phyloP scores from a whole-genome alignment of 2,329 filamentous ascomycete species.

The Zopfia rhizophila region DNA sequence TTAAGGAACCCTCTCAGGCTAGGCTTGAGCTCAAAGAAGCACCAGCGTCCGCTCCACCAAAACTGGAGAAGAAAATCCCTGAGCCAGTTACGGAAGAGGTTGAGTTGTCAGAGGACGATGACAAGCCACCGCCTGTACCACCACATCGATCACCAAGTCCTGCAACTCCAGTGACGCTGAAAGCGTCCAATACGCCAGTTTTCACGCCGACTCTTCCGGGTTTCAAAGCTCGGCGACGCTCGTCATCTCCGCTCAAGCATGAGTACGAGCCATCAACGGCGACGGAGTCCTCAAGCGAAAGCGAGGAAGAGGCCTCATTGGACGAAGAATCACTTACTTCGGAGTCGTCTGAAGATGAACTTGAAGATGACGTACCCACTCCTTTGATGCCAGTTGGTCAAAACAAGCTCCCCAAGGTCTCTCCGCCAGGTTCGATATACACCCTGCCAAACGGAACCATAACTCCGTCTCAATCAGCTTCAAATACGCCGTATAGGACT shows the following conservation, averaged over 20 bases:
- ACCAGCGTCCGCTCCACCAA: constrained; percentile 42
- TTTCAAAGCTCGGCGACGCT: constrained; percentile 69
- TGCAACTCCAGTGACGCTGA: constrained; percentile 57
- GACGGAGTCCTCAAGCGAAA: constrained; percentile 69
- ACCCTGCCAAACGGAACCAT: constrained; percentile 64
- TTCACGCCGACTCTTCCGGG: constrained; percentile 60
- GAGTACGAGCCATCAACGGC: constrained; percentile 91
- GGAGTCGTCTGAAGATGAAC: constrained; percentile 67
- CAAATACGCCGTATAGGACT: constrained; percentile 74
- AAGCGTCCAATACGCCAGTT: constrained; percentile 56
- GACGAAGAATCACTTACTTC: constrained; percentile 63
- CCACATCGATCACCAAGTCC: constrained; percentile 65
- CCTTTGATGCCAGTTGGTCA: constrained; percentile 49
- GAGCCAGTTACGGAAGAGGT: constrained; percentile 25
- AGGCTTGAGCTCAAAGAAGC: constrained; percentile 25
- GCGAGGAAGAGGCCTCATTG: constrained; percentile 61
- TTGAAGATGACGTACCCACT: constrained; percentile 59
- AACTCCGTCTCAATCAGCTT: constrained; percentile 83
- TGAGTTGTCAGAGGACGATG: constrained; percentile 27
- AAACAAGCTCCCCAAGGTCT: constrained; percentile 55
- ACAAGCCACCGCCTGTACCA: constrained; percentile 56
- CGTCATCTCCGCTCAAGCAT: constrained; percentile 94
- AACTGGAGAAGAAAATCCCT: constrained; percentile 36
- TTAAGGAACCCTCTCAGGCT: constrained; percentile 25
- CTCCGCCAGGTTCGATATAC: constrained; percentile 52